phyloP scores from a whole-genome alignment of 495 filamentous ascomycete species.

The Lindgomyces ingoldianus region DNA sequence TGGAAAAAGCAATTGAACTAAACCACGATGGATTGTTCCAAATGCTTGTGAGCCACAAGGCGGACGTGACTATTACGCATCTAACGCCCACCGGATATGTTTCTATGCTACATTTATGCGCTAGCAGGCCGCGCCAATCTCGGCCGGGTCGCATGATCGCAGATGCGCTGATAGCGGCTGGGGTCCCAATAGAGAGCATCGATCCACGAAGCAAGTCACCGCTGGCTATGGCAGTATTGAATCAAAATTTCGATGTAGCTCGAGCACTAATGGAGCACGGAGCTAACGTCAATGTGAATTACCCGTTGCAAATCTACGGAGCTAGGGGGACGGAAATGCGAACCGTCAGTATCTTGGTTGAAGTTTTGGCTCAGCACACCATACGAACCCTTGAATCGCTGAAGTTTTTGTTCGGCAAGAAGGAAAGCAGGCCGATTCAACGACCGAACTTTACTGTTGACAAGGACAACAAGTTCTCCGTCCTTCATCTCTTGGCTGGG shows the following conservation, averaged over 20 bases:
- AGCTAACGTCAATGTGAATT: conserved; percentile 4
- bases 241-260: conserved; percentile 9
- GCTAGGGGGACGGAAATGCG: neutral
- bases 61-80: neutral
- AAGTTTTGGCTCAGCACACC: neutral
- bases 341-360: neutral
- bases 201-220: neutral
- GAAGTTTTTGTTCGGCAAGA: conserved; percentile 3
- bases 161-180: neutral
- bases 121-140: neutral
- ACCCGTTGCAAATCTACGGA: neutral
- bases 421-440: neutral
- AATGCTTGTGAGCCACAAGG: neutral
- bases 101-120: conserved; percentile 1
- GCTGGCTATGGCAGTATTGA: conserved; percentile 1
- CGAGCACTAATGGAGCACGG: neutral
- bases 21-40: conserved; percentile 3
- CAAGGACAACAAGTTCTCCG: neutral
- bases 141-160: neutral
- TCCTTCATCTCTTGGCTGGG: neutral
- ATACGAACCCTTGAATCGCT: conserved; percentile 4
- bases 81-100: neutral
- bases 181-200: neutral
- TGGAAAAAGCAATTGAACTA: neutral
- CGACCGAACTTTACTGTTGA: neutral